These are phyloP conservation scores for Exophiala oligosperma DNA, from an alignment of 2,329 filamentous ascomycete genomes.

Conservation along the genomic window DNA sequence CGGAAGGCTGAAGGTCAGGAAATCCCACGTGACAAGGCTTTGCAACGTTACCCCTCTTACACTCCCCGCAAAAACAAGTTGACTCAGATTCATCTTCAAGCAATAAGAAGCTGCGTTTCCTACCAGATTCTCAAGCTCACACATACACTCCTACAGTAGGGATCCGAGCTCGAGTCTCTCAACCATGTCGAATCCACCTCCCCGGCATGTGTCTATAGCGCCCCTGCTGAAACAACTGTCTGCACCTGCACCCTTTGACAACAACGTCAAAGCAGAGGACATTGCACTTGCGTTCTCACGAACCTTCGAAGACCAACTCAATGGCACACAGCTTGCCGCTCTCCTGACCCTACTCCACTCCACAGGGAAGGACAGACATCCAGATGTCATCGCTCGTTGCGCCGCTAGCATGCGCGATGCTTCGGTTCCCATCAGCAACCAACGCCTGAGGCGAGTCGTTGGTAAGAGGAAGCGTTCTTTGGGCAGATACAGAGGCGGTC, in stretches of 20 bases:
- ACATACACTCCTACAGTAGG: too few relatives aligned
- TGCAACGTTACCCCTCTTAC: too few relatives aligned
- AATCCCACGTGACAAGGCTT: too few relatives aligned
- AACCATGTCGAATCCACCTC: conserved; percentile 12
- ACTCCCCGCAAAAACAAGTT: neutral
- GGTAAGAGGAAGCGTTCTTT: conserved; percentile 55
- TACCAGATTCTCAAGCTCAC: neutral
- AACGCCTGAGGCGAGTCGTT: conserved; percentile 62
- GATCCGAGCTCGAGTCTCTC: neutral
- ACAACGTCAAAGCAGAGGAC: conserved; percentile 68
- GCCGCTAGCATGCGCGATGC: conserved; percentile 81
- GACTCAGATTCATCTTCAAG: neutral
- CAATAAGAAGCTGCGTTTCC: neutral
- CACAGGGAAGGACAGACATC: conserved; percentile 77
- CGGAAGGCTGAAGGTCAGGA: too few relatives aligned
- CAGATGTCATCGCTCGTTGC: conserved; percentile 83
- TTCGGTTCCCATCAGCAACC: conserved; percentile 68
- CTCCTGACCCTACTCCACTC: conserved; percentile 91
- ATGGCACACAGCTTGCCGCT: conserved; percentile 83
- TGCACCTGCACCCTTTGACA: conserved; percentile 45
- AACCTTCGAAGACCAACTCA: conserved; percentile 88
- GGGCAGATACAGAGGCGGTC: conserved; percentile 75
- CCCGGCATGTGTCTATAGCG: conserved; percentile 43
- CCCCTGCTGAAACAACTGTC: conserved; percentile 48
- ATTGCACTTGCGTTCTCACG: conserved; percentile 87